phyloP scores from a whole-genome alignment of 2,329 filamentous ascomycete genomes.

The Botrytis fabae region DNA sequence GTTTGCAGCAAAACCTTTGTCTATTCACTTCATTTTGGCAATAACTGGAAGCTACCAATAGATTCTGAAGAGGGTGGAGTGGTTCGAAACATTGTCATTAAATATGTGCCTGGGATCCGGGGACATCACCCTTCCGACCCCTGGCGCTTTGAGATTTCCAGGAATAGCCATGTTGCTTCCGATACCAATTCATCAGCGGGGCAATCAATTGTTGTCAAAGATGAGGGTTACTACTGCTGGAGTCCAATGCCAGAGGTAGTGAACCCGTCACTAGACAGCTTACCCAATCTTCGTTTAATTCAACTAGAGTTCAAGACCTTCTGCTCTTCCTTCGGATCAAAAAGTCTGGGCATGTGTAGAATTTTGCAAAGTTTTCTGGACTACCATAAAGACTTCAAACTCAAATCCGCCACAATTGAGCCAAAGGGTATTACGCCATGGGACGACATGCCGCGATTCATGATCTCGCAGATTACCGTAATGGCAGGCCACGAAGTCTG shows the following conservation, averaged over 20 bases:
- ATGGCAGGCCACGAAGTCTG: not conserved
- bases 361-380: not conserved
- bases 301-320: slow-evolving; percentile 8
- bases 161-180: not conserved
- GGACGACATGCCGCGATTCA: not conserved
- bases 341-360: not conserved
- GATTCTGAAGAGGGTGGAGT: not conserved
- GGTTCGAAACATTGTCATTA: not conserved
- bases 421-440: no score
- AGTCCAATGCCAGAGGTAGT: not conserved
- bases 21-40: not conserved
- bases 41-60: not conserved
- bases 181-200: not conserved
- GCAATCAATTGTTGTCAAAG: not conserved
- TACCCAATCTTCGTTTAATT: not conserved
- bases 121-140: not conserved
- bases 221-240: fast-evolving
- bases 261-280: not conserved
- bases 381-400: not conserved
- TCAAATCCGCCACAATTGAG: not conserved
- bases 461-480: not conserved
- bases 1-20: not conserved
- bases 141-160: not conserved
- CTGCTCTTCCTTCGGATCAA: not conserved
- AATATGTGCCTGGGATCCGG: not conserved